Conservation (phyloP, 2,329 filamentous ascomycete genomes). For the Ramichloridium luteum region DNA sequence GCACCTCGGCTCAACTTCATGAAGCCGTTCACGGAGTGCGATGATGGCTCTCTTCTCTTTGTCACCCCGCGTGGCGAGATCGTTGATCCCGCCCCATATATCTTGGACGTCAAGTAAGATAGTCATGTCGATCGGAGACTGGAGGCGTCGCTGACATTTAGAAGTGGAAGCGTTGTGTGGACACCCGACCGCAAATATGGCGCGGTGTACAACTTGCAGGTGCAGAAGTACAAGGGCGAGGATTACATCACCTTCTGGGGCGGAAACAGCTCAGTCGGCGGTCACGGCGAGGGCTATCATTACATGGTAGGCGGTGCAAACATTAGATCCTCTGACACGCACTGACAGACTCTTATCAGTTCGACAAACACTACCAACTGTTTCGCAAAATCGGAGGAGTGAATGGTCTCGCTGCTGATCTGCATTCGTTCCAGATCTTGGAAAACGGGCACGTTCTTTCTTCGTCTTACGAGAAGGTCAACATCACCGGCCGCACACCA, state of each 20-base stretch:
- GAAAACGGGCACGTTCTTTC: slow-evolving; percentile 30
- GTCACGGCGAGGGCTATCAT: slow-evolving; percentile 36
- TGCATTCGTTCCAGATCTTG: slow-evolving; percentile 32
- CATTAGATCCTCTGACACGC: background rate
- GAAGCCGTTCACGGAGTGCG: slow-evolving; percentile 20
- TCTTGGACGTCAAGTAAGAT: no score
- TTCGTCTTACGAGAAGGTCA: slow-evolving; percentile 21
- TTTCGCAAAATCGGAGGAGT: slow-evolving; percentile 27
- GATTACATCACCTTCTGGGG: slow-evolving; percentile 38
- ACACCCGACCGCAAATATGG: no score
- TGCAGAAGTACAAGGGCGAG: slow-evolving; percentile 33
- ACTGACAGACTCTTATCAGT: slow-evolving; percentile 4
- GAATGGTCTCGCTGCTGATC: slow-evolving; percentile 27
- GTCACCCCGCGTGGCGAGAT: slow-evolving; percentile 17
- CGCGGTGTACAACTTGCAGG: slow-evolving; percentile 36
- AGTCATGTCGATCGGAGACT: no score
- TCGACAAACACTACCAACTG: slow-evolving; percentile 21
- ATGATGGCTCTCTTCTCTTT: slow-evolving; percentile 21
- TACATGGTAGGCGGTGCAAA: slow-evolving; percentile 32
- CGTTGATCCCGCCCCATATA: no score
- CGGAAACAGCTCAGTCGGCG: slow-evolving; percentile 32
- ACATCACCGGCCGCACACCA: slow-evolving; percentile 6
- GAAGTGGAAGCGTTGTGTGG: no score
- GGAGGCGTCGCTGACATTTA: no score
- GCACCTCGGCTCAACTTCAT: slow-evolving; percentile 24